Percentiles rank a stretch among this genome's conserved stretches.
phyloP scores from a whole-genome alignment of 441 rosid species.

The Gossypium davidsonii region DNA sequence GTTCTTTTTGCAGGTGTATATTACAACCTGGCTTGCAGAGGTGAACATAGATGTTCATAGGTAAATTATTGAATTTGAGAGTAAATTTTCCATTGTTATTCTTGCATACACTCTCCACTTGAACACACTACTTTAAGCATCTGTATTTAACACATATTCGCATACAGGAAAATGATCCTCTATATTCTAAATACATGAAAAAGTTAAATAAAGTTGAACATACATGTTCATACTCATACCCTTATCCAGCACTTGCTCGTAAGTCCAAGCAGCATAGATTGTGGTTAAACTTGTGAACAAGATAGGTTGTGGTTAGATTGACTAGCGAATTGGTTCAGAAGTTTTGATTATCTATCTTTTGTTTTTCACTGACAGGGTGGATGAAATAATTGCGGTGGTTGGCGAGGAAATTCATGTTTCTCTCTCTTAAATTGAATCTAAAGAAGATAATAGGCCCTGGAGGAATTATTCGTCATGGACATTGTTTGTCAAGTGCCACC shows the following conservation, averaged over 20 bases:
- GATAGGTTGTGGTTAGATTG: neutral
- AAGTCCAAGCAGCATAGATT: neutral
- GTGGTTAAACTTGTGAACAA: neutral
- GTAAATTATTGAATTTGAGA: conserved; percentile 27
- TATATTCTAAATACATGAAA: neutral
- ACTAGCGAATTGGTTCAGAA: neutral
- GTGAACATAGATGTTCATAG: conserved; percentile 58
- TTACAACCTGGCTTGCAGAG: conserved; percentile 81
- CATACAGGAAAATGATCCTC: neutral
- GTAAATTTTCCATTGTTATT: neutral
- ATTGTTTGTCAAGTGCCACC: neutral
- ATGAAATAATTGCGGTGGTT: conserved; percentile 34
- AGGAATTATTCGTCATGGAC: neutral
- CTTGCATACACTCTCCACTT: neutral
- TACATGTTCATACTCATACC: neutral
- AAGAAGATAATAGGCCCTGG: neutral
- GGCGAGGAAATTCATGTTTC: conserved; percentile 39
- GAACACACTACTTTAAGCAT: neutral
- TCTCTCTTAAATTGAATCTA: conserved; percentile 14
- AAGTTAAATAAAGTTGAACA: neutral
- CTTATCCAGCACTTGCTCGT: neutral
- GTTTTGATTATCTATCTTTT: conserved; percentile 1
- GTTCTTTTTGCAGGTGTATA: conserved; percentile 43
- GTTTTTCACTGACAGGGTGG: conserved; percentile 22
- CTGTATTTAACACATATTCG: neutral